phyloP scores from a whole-genome alignment of 176 grass and related monocot genomes.

The Panicum miliaceum region DNA sequence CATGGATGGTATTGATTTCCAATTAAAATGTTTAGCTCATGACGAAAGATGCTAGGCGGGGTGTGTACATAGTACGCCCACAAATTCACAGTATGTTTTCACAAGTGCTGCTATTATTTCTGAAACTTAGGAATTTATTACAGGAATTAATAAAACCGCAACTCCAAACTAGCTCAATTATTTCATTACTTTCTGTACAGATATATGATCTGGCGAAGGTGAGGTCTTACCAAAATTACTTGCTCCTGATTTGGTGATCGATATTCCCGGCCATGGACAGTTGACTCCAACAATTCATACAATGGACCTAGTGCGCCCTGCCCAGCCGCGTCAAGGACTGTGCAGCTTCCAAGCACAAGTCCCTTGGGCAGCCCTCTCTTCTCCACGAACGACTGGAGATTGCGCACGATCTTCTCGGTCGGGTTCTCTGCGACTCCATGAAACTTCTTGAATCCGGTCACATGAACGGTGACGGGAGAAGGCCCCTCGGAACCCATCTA shows the following conservation, averaged over 20 bases:
- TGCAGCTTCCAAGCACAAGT: conserved; percentile 57
- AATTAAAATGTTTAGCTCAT: background rate
- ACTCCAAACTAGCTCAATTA: background rate
- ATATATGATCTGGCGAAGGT: background rate
- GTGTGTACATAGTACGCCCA: background rate
- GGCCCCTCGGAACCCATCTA: conserved; percentile 69
- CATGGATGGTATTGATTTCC: background rate
- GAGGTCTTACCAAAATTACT: conserved; percentile 67
- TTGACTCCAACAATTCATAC: conserved; percentile 56
- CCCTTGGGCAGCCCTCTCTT: conserved; percentile 59
- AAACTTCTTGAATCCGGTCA: conserved; percentile 70
- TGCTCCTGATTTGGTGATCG: conserved; percentile 27
- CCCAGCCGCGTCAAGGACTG: conserved; percentile 79
- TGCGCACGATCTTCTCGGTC: conserved; percentile 55
- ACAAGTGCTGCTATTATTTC: background rate
- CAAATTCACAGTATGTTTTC: background rate
- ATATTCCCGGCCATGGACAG: conserved; percentile 33
- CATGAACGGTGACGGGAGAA: conserved; percentile 44
- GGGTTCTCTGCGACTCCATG: conserved; percentile 65
- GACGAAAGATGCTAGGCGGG: background rate
- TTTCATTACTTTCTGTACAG: background rate
- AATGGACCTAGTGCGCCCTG: conserved; percentile 60
- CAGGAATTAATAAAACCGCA: background rate
- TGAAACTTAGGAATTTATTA: background rate
- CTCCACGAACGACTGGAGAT: conserved; percentile 50